Evolutionary conservation across 805 yeast genomes (phyloP), one percentile per base, ranked within the genome.

Genomic region (Nakazawaea sp.): DNA sequence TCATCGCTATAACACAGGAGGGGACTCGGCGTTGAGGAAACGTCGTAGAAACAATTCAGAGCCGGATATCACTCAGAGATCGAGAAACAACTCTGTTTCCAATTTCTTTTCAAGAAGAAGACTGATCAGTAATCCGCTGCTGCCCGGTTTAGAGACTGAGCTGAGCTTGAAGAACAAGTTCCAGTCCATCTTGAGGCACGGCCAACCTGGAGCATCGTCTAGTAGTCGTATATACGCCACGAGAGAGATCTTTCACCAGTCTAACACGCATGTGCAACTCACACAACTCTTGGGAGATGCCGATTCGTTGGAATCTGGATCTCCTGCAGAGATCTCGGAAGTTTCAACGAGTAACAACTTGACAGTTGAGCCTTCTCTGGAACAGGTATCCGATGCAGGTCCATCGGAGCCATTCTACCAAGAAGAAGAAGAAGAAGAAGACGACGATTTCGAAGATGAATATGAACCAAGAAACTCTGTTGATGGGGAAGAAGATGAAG

Each of bases 1-100:
- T 25, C 28, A n/a, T 18, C 25, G 25, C 5, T 62, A 43, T 20
- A 20, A 70, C 54, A 62, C 25, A 49, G 38, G 10, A 33, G 38
- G 20, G 32, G 48, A 27, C 23, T 39, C 15, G 10, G 19, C n/a
- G 8, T 12, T 8, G 4, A 19, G n/a, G 4, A 19, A 18, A 15
- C 18, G 38, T 20, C 31, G 31, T 4, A 32, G 42, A 25, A 32
- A 42, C 26, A 24, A 32, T 16, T 34, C 34, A 8, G 41, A 30
- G 8, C 32, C 38, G 1, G 38, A 39, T 17, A 30, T 34, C n/a
- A n/a, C 23, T n/a, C 23, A 28, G 6, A 11, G 36, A 11, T 27
- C 35, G n/a, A 17, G 36, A 13, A 28, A 19, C 24, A 26, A 20
- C 19, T 20, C 35, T 13, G 38, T 30, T n/a, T 19, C 35, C 3